Conservation (phyloP, 208 protist genomes). For the Acanthamoeba royreba region DNA sequence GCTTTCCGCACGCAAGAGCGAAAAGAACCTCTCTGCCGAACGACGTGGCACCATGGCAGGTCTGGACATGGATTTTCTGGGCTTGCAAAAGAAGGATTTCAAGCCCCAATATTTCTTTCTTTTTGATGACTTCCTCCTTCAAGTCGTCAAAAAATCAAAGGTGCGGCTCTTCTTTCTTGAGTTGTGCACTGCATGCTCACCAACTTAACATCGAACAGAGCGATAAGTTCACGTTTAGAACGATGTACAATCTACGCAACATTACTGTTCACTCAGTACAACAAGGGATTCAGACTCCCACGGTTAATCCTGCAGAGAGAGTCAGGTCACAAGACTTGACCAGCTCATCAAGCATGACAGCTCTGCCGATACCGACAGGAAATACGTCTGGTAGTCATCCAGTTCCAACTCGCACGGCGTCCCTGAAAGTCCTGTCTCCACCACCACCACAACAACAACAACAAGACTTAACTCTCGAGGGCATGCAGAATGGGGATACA, state of each 20-base stretch:
- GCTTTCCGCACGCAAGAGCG: not conserved
- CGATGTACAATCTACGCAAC: constrained; percentile 3
- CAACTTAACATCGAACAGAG: not conserved
- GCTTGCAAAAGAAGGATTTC: not conserved
- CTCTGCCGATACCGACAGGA: too few species aligned
- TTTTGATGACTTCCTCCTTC: constrained; percentile 24
- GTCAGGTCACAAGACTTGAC: too few species aligned
- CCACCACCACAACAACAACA: too few species aligned
- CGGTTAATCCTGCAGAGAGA: too few species aligned
- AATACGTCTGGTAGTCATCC: too few species aligned
- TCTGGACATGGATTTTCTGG: not conserved
- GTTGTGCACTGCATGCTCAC: not conserved
- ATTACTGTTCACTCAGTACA: not conserved
- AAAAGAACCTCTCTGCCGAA: not conserved
- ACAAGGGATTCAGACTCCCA: not conserved
- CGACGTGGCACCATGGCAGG: not conserved
- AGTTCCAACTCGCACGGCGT: too few species aligned
- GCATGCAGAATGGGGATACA: too few species aligned
- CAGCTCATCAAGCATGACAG: too few species aligned
- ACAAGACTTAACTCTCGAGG: too few species aligned
- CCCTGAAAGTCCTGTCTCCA: too few species aligned
- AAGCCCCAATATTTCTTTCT: not conserved
- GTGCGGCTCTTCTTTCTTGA: not conserved
- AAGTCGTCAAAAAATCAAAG: constrained; percentile 17
- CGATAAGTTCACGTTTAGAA: not conserved